A percentile compares a stretch with the other conserved stretches of the same genome.
Evolutionary conservation across 768 basidiomycete species (phyloP).

Genomic region (Mrakia frigida): DNA sequence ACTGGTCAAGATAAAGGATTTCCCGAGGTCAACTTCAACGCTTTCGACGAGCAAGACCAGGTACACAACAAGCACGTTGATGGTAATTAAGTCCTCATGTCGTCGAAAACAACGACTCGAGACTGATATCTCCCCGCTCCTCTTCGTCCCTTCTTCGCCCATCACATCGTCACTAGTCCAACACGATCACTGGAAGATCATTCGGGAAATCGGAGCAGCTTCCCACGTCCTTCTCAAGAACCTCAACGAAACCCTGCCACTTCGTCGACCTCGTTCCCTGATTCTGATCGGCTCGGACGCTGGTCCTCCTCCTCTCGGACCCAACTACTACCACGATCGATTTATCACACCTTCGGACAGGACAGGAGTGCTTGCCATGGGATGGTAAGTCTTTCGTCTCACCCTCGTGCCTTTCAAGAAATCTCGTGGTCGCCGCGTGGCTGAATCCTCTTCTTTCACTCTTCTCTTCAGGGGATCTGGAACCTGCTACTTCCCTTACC

Average conservation of each 20-base stretch:
- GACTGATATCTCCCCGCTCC: background rate
- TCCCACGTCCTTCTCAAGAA: constrained; percentile 47
- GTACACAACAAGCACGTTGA: constrained; percentile 45
- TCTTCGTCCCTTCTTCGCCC: background rate
- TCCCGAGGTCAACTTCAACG: constrained; percentile 60
- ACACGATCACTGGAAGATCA: constrained; percentile 59
- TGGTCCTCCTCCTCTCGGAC: constrained; percentile 61
- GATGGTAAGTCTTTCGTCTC: constrained; percentile 60
- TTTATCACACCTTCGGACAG: constrained; percentile 34
- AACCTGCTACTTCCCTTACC: constrained; percentile 63
- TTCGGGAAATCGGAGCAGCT: constrained; percentile 67
- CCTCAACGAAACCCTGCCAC: constrained; percentile 19
- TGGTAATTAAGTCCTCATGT: constrained; percentile 46
- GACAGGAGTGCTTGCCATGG: constrained; percentile 44
- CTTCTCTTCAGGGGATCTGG: constrained; percentile 76
- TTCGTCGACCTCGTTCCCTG: constrained; percentile 44
- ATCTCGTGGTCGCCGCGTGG: constrained; percentile 33
- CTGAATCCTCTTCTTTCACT: background rate
- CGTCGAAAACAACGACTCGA: too few species aligned
- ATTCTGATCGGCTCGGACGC: constrained; percentile 56
- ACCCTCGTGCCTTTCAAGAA: background rate
- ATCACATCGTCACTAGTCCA: constrained; percentile 55
- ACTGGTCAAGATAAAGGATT: constrained; percentile 49
- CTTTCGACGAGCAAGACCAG: background rate
- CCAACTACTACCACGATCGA: constrained; percentile 66